Percentiles rank a stretch among this genome's conserved stretches.
Conservation (phyloP, 192 early-diverging fungal species). For the Gigaspora rosea region DNA sequence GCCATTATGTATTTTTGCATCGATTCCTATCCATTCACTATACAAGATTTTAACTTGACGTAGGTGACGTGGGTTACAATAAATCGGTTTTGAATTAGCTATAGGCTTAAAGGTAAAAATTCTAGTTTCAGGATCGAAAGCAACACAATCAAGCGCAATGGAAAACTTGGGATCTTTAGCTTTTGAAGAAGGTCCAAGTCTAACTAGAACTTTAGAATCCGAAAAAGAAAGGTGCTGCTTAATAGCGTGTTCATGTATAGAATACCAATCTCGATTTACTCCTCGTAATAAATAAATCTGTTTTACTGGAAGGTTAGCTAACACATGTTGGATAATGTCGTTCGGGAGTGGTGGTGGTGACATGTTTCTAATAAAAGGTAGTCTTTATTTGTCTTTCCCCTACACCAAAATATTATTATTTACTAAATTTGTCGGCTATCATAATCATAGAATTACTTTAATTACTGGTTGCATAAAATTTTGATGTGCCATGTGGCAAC, state of each 20-base stretch:
- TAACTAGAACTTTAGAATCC: neutral
- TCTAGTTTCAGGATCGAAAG: neutral
- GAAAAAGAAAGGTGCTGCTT: neutral
- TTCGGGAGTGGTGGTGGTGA: neutral
- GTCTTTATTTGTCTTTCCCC: too few species aligned
- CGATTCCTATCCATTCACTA: neutral
- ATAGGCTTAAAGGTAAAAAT: slow-evolving; percentile 6
- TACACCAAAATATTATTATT: too few species aligned
- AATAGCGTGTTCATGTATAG: slow-evolving; percentile 6
- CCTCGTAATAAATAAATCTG: neutral
- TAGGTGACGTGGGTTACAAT: neutral
- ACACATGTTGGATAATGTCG: neutral
- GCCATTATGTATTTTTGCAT: neutral
- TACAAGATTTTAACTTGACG: neutral
- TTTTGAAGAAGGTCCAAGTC: neutral
- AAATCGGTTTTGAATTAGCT: neutral
- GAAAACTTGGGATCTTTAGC: neutral
- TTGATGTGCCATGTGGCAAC: too few species aligned
- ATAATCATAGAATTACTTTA: too few species aligned
- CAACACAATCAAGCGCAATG: neutral
- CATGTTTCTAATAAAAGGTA: neutral
- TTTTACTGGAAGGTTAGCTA: neutral
- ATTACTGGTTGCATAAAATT: too few species aligned
- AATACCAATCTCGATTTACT: slow-evolving; percentile 16
- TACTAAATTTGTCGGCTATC: too few species aligned